Conservation (phyloP, 1,284 basidiomycete species). For the Microbotryomycetes sp. region DNA sequence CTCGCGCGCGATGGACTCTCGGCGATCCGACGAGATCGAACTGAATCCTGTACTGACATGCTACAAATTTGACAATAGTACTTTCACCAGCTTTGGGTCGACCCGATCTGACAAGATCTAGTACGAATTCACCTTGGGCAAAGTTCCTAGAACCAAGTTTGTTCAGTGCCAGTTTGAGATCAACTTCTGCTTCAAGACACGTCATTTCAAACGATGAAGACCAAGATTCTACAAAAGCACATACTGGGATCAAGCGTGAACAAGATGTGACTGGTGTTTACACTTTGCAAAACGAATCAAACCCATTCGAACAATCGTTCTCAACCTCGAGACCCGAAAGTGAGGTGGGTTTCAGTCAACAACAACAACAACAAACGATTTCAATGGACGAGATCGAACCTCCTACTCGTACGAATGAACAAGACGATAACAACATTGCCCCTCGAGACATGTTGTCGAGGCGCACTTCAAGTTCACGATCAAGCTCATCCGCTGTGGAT, state of each 20-base stretch:
- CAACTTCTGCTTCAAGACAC: not conserved
- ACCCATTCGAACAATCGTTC: not conserved
- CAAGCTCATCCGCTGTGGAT: not conserved
- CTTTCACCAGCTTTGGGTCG: not conserved
- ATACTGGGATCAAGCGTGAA: not conserved
- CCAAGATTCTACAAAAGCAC: not conserved
- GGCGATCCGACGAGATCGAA: no score
- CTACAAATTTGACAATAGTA: no score
- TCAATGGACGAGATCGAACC: no score
- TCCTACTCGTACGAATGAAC: no score
- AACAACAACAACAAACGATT: not conserved
- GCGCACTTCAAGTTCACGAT: not conserved
- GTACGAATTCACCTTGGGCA: slow-evolving; percentile 7
- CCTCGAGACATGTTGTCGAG: no score
- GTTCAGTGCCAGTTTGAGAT: slow-evolving; percentile 7
- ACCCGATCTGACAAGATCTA: not conserved
- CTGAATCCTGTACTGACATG: no score
- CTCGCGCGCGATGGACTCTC: no score
- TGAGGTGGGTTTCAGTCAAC: not conserved
- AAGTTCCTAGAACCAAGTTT: slow-evolving; percentile 19
- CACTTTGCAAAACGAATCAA: not conserved
- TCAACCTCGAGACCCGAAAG: not conserved
- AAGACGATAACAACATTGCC: no score
- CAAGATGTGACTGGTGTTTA: not conserved
- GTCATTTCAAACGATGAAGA: no score